phyloP scores from a whole-genome alignment of 176 grass and related monocot genomes.

The Eleusine indica region DNA sequence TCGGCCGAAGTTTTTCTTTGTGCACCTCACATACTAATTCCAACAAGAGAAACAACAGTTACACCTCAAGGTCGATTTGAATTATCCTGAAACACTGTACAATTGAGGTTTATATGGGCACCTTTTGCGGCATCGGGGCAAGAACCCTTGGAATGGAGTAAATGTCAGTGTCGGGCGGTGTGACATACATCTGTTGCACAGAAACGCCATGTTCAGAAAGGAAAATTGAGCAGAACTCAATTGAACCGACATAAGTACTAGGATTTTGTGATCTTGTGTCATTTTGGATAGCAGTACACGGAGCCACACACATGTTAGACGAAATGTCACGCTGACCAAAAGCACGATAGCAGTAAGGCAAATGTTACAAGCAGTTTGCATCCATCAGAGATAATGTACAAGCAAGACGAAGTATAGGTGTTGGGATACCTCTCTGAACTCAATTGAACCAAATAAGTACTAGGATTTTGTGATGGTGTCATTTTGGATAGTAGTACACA shows the following conservation, averaged over 20 bases:
- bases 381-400: not conserved
- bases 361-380: not conserved
- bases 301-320: constrained; percentile 3
- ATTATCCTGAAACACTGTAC: constrained; percentile 9
- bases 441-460: too few species aligned
- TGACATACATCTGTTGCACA: constrained; percentile 87
- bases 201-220: constrained; percentile 26
- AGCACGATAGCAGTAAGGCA: not conserved
- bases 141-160: constrained; percentile 94
- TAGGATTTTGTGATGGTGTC: not conserved
- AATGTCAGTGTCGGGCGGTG: constrained; percentile 76
- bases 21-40: constrained; percentile 66
- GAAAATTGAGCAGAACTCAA: not conserved
- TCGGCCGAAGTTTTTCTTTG: constrained; percentile 65
- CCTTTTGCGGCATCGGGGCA: constrained; percentile 81
- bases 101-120: not conserved
- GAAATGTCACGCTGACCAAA: constrained; percentile 8
- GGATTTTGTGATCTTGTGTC: too few species aligned
- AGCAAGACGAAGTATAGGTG: not conserved
- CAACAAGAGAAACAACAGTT: constrained; percentile 29
- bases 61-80: not conserved
- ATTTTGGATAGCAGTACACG: too few species aligned
- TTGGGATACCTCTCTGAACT: constrained; percentile 67
- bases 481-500: not conserved
- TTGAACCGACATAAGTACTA: too few species aligned